phyloP scores from a whole-genome alignment of 148 eudicot genomes.

The Dianthus caryophyllus region DNA sequence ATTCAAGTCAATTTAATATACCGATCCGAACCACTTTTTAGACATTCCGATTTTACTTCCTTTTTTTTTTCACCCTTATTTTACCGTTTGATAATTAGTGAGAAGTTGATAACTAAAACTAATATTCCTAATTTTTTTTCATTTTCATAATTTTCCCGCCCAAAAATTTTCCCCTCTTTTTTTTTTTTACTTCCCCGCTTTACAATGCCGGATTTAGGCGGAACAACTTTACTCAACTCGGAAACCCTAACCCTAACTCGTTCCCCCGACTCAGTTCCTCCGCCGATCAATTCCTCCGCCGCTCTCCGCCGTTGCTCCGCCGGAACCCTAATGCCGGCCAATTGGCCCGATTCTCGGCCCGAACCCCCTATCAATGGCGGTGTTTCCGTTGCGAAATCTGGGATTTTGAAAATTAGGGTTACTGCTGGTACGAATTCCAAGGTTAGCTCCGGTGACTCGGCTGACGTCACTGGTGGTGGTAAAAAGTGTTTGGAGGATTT shows the following conservation, averaged over 20 bases:
- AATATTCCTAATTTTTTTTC: no score
- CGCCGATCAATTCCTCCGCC: not conserved
- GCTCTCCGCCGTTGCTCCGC: constrained; percentile 19
- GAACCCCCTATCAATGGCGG: constrained; percentile 15
- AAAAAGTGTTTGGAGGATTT: constrained; percentile 32
- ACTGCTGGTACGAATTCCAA: constrained; percentile 6
- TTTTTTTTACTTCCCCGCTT: constrained; percentile 5
- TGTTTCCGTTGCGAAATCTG: constrained; percentile 8
- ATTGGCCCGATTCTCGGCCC: constrained; percentile 5
- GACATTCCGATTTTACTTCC: no score
- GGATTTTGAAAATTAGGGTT: constrained; percentile 28
- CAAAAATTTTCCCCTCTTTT: constrained; percentile 5
- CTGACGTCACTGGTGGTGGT: constrained; percentile 18
- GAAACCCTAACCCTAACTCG: constrained; percentile 25
- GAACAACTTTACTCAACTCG: constrained; percentile 17
- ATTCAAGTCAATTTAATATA: no score
- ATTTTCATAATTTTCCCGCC: constrained; percentile 26
- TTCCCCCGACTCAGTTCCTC: constrained; percentile 17
- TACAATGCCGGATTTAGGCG: constrained; percentile 38
- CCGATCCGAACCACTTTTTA: no score
- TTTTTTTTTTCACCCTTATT: no score
- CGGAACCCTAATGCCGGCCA: constrained; percentile 31
- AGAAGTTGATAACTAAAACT: no score
- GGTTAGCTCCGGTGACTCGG: constrained; percentile 15
- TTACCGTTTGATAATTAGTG: no score